phyloP scores from a whole-genome alignment of 2,329 filamentous ascomycete species.

The Microcyclospora pomicola region DNA sequence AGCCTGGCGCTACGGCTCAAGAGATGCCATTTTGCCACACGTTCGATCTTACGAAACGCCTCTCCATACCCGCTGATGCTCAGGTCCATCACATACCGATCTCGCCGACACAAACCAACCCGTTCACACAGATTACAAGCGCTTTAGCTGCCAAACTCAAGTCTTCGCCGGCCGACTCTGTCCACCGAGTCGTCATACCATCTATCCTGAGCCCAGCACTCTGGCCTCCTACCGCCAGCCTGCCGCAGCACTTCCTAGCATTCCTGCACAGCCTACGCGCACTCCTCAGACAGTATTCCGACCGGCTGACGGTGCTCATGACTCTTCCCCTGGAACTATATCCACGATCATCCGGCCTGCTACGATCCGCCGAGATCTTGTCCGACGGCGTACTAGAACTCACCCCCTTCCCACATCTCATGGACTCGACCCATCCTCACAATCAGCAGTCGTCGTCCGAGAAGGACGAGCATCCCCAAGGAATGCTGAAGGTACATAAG shows the following conservation, averaged over 20 bases:
- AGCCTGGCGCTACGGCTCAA: background rate
- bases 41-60: conserved; percentile 39
- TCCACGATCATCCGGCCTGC: conserved; percentile 59
- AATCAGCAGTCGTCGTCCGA: conserved; percentile 21
- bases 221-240: conserved; percentile 55
- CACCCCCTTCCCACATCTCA: conserved; percentile 53
- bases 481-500: conserved; percentile 69
- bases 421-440: conserved; percentile 31
- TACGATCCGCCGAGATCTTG: conserved; percentile 74
- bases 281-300: conserved; percentile 54
- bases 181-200: conserved; percentile 78
- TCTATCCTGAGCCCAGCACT: conserved; percentile 73
- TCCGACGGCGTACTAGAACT: conserved; percentile 80
- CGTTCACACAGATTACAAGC: conserved; percentile 50
- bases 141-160: conserved; percentile 43
- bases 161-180: conserved; percentile 42
- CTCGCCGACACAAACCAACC: conserved; percentile 45
- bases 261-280: conserved; percentile 70
- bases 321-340: conserved; percentile 71
- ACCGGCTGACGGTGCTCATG: conserved; percentile 55
- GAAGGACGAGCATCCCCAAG: conserved; percentile 66
- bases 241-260: conserved; percentile 59
- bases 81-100: conserved; percentile 39
- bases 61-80: conserved; percentile 27
- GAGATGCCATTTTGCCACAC: conserved; percentile 34